A percentile compares a stretch with the other conserved stretches of the same genome.
phyloP scores from a whole-genome alignment of 169 alveolate species.

The Eimeria tenella region DNA sequence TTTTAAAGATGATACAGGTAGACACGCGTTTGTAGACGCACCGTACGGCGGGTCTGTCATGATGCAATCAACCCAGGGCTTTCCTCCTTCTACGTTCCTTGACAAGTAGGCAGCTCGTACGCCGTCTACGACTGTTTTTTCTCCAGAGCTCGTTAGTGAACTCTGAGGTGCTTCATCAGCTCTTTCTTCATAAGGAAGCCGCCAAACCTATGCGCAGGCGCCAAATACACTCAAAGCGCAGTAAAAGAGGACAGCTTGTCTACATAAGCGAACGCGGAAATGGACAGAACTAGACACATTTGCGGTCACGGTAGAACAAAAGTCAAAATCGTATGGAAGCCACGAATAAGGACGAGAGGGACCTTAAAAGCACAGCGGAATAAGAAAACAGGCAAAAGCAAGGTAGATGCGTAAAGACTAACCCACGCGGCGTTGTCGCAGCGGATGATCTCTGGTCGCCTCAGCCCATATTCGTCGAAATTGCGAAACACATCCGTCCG shows the following conservation, averaged over 20 bases:
- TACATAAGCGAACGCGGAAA: not conserved
- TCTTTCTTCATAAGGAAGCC: slow-evolving; percentile 15
- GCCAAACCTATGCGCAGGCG: not conserved
- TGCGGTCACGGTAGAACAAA: not conserved
- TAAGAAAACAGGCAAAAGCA: too few relatives aligned
- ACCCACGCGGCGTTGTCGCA: slow-evolving; percentile 78
- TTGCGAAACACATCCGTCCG: slow-evolving; percentile 89
- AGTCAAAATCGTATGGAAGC: slow-evolving; percentile 67
- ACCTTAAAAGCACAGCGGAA: too few relatives aligned
- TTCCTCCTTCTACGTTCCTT: slow-evolving; percentile 3
- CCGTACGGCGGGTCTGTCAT: slow-evolving; percentile 79
- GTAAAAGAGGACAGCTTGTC: not conserved
- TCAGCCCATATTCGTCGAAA: slow-evolving; percentile 90
- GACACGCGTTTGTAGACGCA: not conserved
- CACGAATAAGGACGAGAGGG: slow-evolving; percentile 69
- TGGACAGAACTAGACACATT: too few relatives aligned
- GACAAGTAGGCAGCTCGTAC: not conserved
- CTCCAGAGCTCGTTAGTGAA: not conserved
- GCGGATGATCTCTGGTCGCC: slow-evolving; percentile 89
- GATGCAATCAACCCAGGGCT: slow-evolving; percentile 76
- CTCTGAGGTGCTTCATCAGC: not conserved
- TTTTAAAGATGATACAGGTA: not conserved
- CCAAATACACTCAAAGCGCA: too few relatives aligned
- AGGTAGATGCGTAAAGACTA: too few relatives aligned
- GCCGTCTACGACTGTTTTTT: not conserved